Base-by-base conservation (phyloP, 192 early-diverging fungal genomes). In the Linnemannia schmuckeri region DNA sequence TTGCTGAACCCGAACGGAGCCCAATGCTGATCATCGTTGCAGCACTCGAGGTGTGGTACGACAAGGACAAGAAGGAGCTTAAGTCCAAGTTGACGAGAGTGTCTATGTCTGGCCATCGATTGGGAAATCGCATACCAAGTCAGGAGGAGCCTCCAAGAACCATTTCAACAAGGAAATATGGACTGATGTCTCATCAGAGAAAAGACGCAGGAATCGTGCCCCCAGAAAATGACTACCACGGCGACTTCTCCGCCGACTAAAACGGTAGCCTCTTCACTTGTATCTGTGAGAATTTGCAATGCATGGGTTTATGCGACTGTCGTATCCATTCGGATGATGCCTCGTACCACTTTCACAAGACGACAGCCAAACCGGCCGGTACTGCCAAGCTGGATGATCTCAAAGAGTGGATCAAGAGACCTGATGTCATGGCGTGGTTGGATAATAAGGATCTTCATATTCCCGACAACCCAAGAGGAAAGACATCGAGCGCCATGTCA, bases 101-200 rank as follows among this genome's bases (percentile, higher is more conserved):
- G 73, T 82, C 8, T 69, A 49, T 20, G 76, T 82, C 1, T 82
- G 80, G 80, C 80, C 68, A 27, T 63, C 63, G 18, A 75, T 57
- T 4, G 42, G 80, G 1, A 54, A 80, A 66, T 44, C 68, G 2
- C 66, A 78, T n/a, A 30, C 72, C 46, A 33, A 35, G 30, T 15
- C 33, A 15, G 4, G 17, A 13, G 47, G 18, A 30, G 12, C 42
- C 47, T 15, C 44, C 57, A 66, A 44, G 42, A 17, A 3, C 22
- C 52, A 37, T 37, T 37, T 37, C 37, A 3, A 37, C 37, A 37
- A 12, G 1, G 37, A 4, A 54, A 0, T 72, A 46, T 42, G 47
- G 70, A 72, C 41, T 18, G n/a, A 54, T 22, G 52, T 72, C 8
- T 70, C 24, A 20, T 42, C 3, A 27, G 27, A 27, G 46, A 47